Percentiles rank a stretch among this genome's conserved stretches.
Evolutionary conservation across 139 green algal genomes (phyloP).

Genomic region (Tetratostichococcus sp.): DNA sequence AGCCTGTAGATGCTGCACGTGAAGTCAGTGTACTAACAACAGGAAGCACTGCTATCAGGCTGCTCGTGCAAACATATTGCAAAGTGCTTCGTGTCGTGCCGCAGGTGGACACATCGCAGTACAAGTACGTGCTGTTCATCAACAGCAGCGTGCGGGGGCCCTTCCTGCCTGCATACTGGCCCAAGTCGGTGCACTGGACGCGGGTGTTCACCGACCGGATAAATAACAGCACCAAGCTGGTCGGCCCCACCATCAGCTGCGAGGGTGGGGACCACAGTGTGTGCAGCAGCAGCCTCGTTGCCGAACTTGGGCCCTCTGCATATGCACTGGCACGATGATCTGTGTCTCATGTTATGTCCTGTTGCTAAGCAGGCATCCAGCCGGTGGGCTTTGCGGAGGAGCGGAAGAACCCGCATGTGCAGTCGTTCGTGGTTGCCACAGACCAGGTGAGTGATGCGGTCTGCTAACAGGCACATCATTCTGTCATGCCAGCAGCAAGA

Average conservation of each 20-base stretch:
- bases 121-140: conserved; percentile 59
- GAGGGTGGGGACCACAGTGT: too few relatives aligned
- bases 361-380: not conserved
- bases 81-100: too few relatives aligned
- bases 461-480: not conserved
- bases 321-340: too few relatives aligned
- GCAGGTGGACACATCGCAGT: conserved; percentile 13
- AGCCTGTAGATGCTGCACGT: too few relatives aligned
- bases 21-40: too few relatives aligned
- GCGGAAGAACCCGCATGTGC: conserved; percentile 20
- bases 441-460: conserved; percentile 6
- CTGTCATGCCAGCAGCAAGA: too few relatives aligned
- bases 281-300: too few relatives aligned
- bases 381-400: not conserved
- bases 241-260: conserved; percentile 33
- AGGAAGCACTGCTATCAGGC: too few relatives aligned
- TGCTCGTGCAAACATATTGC: too few relatives aligned
- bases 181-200: conserved; percentile 5
- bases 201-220: conserved; percentile 4
- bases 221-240: conserved; percentile 11
- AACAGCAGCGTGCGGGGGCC: conserved; percentile 55
- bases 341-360: too few relatives aligned
- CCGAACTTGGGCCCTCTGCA: too few relatives aligned
- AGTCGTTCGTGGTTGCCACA: conserved; percentile 19
- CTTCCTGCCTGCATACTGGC: conserved; percentile 16